A percentile compares a stretch with the other conserved stretches of the same genome.
phyloP scores from a whole-genome alignment of 176 grass and related monocot genomes.

The Triticum aestivum region IWGSC_CS_RefSeq_v2.1 NC_057801.1:787171372-787171871 shows the following conservation, averaged over 20 bases:
- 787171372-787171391: too few species aligned
- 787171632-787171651: conserved; percentile 16
- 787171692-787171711: conserved; percentile 10
- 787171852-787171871: neutral
- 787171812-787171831: neutral
- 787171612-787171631: neutral
- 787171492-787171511: neutral
- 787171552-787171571: conserved; percentile 31
- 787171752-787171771: neutral
- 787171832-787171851: neutral
- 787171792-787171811: conserved; percentile 11
- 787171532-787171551: conserved; percentile 1
- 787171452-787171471: neutral
- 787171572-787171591: conserved; percentile 12
- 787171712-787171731: neutral
- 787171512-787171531: neutral
- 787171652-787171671: neutral
- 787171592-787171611: neutral
- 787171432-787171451: too few species aligned
- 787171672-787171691: conserved; percentile 14
- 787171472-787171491: neutral
- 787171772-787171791: conserved; percentile 31
- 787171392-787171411: too few species aligned
- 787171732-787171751: neutral
- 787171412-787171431: too few species aligned